phyloP scores from a whole-genome alignment of 1,284 basidiomycete genomes.

The Crocinoboletus sp. region DNA sequence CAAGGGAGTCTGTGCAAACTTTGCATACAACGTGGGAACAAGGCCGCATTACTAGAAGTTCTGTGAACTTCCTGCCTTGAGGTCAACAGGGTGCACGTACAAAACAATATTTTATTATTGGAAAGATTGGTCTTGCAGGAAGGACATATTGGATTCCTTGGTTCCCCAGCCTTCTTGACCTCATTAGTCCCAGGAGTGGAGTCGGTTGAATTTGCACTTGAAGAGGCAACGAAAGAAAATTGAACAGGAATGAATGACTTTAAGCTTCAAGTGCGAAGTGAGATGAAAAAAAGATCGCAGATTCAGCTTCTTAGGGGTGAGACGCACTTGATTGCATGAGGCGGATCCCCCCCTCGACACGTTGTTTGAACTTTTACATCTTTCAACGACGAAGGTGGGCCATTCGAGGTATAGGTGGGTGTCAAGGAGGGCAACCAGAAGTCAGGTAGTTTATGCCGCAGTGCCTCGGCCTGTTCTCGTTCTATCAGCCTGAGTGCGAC shows the following conservation, averaged over 20 bases:
- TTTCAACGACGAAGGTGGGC: slow-evolving; percentile 60
- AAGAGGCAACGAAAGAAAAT: slow-evolving; percentile 52
- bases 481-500: slow-evolving; percentile 78
- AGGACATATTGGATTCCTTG: slow-evolving; percentile 70
- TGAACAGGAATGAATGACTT: slow-evolving; percentile 75
- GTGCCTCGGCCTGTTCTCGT: slow-evolving; percentile 76
- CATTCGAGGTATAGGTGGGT: slow-evolving; percentile 65
- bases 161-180: slow-evolving; percentile 44
- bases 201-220: slow-evolving; percentile 36
- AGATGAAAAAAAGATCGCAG: background rate
- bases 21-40: slow-evolving; percentile 88
- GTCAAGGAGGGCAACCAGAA: slow-evolving; percentile 93
- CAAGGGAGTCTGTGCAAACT: slow-evolving; percentile 79
- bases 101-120: slow-evolving; percentile 65
- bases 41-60: slow-evolving; percentile 57
- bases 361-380: slow-evolving; percentile 84
- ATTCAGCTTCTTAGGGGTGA: background rate
- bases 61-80: background rate
- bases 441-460: slow-evolving; percentile 86
- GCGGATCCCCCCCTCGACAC: slow-evolving; percentile 72
- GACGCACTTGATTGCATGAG: slow-evolving; percentile 71
- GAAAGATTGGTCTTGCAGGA: slow-evolving; percentile 85
- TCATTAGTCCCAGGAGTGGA: slow-evolving; percentile 41
- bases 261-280: slow-evolving; percentile 40
- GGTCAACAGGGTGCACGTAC: slow-evolving; percentile 42